Base-by-base conservation (phyloP, 1,284 basidiomycete species). In the Rugosomyces carneus region DNA sequence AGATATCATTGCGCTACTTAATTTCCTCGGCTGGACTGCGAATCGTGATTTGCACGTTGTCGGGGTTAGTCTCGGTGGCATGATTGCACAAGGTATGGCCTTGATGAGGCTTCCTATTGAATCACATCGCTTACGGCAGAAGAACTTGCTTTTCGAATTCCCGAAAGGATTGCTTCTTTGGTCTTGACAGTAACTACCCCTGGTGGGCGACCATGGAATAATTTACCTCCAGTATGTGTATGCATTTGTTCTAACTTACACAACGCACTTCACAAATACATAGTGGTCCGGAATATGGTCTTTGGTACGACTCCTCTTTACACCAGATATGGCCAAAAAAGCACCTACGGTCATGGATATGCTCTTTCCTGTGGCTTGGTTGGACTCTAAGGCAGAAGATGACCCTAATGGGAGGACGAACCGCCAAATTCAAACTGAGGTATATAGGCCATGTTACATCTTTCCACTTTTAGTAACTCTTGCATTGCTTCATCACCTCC, bases 1-100 rank as follows among this genome's bases (percentile, higher is more conserved):
- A 50, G 92, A 94, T 53, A 69, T 73, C 3, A 66, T 89, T 29
- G 77, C 74, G 2, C 68, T 93, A 13, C 67, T 93, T 6, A 73
- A 92, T 52, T 75, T 80, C 53, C 51, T 93, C 1, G 81, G 77
- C 0, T 94, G 91, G 90, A 85, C 73, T 0, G 70, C 59, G 8
- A 62, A 76, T 31, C 70, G 73, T 6, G 74, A 73, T 34, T 40
- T 93, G 1, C 81, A 93, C 56, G 63, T 94, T 15, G 82, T 92
- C 11, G 89, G 92, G 1, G 69, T 84, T 9, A 89, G 85, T 36
- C 69, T 94, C 41, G 92, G 91, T 5, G 91, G 91, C 13, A 92
- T 92, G 89, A 90, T 92, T 48, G 77, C 84, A 0, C 81, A 84
- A 70, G 83, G 85, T 80, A 57, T 11, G 9, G 13, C 21, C 8